A percentile compares a stretch with the other conserved stretches of the same genome.
phyloP scores from a whole-genome alignment of 2,329 filamentous ascomycete genomes.

The Curvularia verruculosa region DNA sequence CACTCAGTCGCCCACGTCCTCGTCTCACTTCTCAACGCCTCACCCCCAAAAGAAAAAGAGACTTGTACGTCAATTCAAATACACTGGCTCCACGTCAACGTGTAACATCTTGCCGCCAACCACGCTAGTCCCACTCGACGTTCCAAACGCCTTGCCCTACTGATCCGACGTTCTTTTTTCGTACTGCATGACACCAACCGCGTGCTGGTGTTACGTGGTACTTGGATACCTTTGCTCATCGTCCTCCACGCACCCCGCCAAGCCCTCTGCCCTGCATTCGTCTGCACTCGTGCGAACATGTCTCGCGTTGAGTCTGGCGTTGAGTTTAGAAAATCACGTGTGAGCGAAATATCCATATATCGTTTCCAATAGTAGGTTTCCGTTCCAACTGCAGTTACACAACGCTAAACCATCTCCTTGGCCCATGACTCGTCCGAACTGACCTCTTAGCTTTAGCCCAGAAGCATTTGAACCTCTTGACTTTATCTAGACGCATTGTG shows the following conservation, averaged over 20 bases:
- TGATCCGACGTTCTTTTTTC: not conserved
- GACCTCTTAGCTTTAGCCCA: too few relatives aligned
- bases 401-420: too few relatives aligned
- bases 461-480: too few relatives aligned
- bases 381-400: too few relatives aligned
- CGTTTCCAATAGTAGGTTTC: too few relatives aligned
- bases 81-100: not conserved
- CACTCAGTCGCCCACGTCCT: not conserved
- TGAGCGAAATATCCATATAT: too few relatives aligned
- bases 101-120: conserved; percentile 8
- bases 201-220: not conserved
- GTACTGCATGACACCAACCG: not conserved
- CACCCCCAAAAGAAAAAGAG: not conserved
- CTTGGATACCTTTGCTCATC: not conserved
- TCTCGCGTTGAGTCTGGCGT: too few relatives aligned
- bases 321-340: too few relatives aligned
- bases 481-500: too few relatives aligned
- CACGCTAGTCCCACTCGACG: not conserved
- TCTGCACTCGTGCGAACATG: too few relatives aligned
- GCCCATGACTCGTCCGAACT: too few relatives aligned
- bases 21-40: not conserved
- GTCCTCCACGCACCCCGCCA: not conserved
- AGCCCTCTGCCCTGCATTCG: not conserved
- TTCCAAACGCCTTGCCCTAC: not conserved
- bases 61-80: not conserved